These are phyloP conservation scores for Blastobotrys serpentis DNA, from an alignment of 1,139 yeast species.

Conservation along the genomic window DNA sequence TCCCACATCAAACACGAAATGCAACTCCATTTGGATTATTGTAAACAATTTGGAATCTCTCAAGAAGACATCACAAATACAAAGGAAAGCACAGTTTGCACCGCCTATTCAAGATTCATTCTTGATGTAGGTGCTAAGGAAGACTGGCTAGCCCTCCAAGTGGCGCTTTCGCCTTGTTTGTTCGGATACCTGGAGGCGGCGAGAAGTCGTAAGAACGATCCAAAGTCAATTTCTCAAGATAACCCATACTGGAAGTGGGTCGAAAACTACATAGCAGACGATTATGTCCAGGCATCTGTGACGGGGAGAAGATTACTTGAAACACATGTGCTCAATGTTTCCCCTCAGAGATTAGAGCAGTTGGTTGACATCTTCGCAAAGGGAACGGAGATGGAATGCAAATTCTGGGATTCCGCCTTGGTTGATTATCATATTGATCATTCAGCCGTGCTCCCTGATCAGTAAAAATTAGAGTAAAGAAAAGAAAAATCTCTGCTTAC, in stretches of 20 bases:
- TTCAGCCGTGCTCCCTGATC: not conserved
- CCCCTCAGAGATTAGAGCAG: conserved; percentile 47
- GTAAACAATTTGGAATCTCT: conserved; percentile 49
- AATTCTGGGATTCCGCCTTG: conserved; percentile 55
- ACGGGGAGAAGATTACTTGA: conserved; percentile 53
- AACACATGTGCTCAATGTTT: conserved; percentile 39
- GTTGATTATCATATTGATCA: conserved; percentile 23
- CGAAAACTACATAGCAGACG: conserved; percentile 56
- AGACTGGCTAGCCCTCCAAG: conserved; percentile 63
- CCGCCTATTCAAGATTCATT: conserved; percentile 60
- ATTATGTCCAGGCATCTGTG: conserved; percentile 53
- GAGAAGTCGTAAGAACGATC: conserved; percentile 21
- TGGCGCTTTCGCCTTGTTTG: conserved; percentile 74
- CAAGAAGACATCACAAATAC: conserved; percentile 48
- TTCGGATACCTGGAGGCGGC: conserved; percentile 70
- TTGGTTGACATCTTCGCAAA: conserved; percentile 57
- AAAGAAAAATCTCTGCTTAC: not conserved
- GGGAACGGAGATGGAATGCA: conserved; percentile 58
- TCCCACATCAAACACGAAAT: conserved; percentile 56
- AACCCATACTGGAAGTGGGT: conserved; percentile 57
- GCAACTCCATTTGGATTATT: conserved; percentile 53
- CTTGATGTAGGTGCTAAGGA: conserved; percentile 50
- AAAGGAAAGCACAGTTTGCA: conserved; percentile 55
- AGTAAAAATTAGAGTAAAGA: not conserved
- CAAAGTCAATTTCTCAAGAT: conserved; percentile 24